Conservation (phyloP, 345 rosid genomes). For the Garcia nutans region DNA sequence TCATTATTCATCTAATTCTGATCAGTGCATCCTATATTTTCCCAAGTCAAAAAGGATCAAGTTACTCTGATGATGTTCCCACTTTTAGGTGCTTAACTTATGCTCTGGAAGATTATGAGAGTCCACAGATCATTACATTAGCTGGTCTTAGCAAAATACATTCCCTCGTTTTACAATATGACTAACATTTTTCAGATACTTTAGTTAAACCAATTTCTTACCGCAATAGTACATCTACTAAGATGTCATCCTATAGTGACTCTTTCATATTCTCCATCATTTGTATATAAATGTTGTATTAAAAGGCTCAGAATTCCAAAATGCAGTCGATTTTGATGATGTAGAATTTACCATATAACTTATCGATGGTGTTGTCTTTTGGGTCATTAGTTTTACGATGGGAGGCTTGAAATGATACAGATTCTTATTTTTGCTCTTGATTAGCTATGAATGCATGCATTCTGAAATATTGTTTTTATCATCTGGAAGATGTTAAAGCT, state of each 20-base stretch:
- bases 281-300: neutral
- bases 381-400: neutral
- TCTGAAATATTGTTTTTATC: neutral
- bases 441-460: neutral
- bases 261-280: neutral
- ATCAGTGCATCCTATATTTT: neutral
- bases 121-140: neutral
- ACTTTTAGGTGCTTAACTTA: neutral
- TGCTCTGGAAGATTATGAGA: neutral
- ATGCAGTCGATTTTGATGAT: neutral
- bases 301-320: neutral
- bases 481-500: neutral
- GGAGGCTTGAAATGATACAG: neutral
- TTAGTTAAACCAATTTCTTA: neutral
- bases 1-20: neutral
- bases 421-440: neutral
- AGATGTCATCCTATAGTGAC: neutral
- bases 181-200: neutral
- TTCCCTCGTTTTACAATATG: neutral
- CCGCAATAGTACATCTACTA: neutral
- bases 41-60: neutral
- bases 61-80: neutral
- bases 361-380: neutral
- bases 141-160: neutral
- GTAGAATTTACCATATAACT: conserved; percentile 3